These are phyloP conservation scores for Verticillium dahliae DNA, from an alignment of 2,329 filamentous ascomycete species.

Conservation along the genomic window DNA sequence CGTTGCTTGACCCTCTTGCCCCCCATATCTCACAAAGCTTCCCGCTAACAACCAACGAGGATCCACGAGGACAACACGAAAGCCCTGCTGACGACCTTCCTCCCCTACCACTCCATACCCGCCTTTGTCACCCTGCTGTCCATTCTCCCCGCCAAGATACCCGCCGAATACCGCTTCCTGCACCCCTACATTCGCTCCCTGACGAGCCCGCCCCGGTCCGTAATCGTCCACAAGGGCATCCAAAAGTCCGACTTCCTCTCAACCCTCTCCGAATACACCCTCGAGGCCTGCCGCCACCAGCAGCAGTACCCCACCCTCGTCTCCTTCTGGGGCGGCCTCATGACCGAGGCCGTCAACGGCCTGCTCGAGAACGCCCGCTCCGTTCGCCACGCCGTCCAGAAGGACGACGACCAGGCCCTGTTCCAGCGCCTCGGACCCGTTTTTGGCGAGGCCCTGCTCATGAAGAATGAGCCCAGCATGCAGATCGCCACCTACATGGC, in stretches of 20 bases:
- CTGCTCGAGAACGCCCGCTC: slow-evolving; percentile 74
- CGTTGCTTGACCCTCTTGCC: slow-evolving; percentile 13
- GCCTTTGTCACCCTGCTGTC: slow-evolving; percentile 82
- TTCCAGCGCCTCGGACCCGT: slow-evolving; percentile 60
- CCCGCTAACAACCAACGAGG: slow-evolving; percentile 34
- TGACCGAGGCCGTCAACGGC: slow-evolving; percentile 76
- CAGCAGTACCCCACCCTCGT: slow-evolving; percentile 73
- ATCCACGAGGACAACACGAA: slow-evolving; percentile 87
- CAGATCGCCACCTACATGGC: slow-evolving; percentile 91
- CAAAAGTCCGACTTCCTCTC: slow-evolving; percentile 72
- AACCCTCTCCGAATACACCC: slow-evolving; percentile 69
- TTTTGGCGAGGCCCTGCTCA: slow-evolving; percentile 69
- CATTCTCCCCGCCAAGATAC: slow-evolving; percentile 72
- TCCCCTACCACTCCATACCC: slow-evolving; percentile 84
- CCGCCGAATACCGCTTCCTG: slow-evolving; percentile 74
- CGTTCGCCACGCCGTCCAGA: slow-evolving; percentile 68
- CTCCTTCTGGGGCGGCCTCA: slow-evolving; percentile 86
- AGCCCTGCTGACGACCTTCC: slow-evolving; percentile 72
- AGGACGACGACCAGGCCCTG: slow-evolving; percentile 74
- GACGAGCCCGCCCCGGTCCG: slow-evolving; percentile 69
- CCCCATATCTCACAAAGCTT: background rate
- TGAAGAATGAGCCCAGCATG: slow-evolving; percentile 70
- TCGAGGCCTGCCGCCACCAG: slow-evolving; percentile 64
- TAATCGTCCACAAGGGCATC: slow-evolving; percentile 76
- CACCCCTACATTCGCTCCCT: slow-evolving; percentile 77